phyloP scores from a whole-genome alignment of 1,139 yeast species.

The Pneumocystis jirovecii region DNA sequence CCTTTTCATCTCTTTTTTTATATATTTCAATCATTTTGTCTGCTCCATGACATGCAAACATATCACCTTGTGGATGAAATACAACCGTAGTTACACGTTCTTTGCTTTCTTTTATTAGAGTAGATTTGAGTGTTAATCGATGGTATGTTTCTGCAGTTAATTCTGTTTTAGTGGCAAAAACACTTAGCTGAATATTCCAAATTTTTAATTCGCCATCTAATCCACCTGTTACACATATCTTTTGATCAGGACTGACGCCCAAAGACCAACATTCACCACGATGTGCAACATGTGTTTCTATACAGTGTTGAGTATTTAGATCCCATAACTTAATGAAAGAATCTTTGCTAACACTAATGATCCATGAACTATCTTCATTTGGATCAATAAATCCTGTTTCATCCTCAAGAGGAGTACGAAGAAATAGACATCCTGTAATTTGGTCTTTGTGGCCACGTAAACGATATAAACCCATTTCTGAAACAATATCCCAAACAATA shows the following conservation, averaged over 20 bases:
- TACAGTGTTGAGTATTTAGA: constrained; percentile 69
- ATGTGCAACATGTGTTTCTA: constrained; percentile 90
- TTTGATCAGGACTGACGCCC: constrained; percentile 30
- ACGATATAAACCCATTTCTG: constrained; percentile 77
- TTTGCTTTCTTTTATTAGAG: constrained; percentile 62
- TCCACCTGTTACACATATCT: constrained; percentile 47
- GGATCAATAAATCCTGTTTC: constrained; percentile 11
- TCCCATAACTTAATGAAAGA: constrained; percentile 92
- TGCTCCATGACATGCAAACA: constrained; percentile 57
- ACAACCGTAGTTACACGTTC: constrained; percentile 52
- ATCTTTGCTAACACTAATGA: constrained; percentile 69
- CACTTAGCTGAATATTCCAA: constrained; percentile 51
- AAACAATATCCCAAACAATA: constrained; percentile 88
- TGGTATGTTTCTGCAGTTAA: constrained; percentile 15
- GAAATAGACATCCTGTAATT: constrained; percentile 54
- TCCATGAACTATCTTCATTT: constrained; percentile 33
- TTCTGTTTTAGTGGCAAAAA: constrained; percentile 24
- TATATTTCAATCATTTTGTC: constrained; percentile 74
- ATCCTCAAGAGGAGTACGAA: constrained; percentile 20
- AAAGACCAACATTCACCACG: constrained; percentile 86
- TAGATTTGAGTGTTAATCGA: constrained; percentile 49
- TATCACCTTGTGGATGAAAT: constrained; percentile 33
- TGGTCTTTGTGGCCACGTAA: constrained; percentile 81
- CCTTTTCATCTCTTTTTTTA: constrained; percentile 63
- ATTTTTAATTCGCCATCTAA: constrained; percentile 68